These are phyloP conservation scores for Marchantia paleacea DNA, from an alignment of 225 moss, liverwort and hornwort species.

Conservation along the genomic window DNA sequence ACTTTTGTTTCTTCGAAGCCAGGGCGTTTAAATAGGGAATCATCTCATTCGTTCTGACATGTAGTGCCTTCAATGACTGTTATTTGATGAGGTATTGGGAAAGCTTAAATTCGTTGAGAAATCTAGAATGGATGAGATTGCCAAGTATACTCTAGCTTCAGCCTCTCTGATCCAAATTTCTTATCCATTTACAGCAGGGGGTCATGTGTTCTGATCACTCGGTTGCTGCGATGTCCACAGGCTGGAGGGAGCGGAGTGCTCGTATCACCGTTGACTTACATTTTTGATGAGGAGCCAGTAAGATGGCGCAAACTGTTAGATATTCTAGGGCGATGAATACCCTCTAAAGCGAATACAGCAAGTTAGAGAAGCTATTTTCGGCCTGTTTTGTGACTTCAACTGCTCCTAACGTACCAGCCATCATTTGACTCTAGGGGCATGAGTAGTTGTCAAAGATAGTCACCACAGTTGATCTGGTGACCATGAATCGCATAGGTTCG, in stretches of 20 bases:
- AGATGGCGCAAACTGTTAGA: slow-evolving; percentile 74
- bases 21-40: too few relatives aligned
- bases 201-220: too few relatives aligned
- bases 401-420: slow-evolving; percentile 31
- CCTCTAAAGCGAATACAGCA: neutral
- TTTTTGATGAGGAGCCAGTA: slow-evolving; percentile 96
- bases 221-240: slow-evolving; percentile 28
- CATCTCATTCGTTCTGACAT: too few relatives aligned
- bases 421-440: slow-evolving; percentile 27
- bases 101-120: too few relatives aligned
- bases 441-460: slow-evolving; percentile 13
- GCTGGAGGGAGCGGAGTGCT: slow-evolving; percentile 93
- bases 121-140: too few relatives aligned
- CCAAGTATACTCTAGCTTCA: too few relatives aligned
- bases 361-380: slow-evolving; percentile 5
- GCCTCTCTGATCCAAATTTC: too few relatives aligned
- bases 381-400: slow-evolving; percentile 20
- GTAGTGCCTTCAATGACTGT: too few relatives aligned
- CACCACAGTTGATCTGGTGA: neutral
- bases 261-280: slow-evolving; percentile 91
- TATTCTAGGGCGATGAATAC: slow-evolving; percentile 13
- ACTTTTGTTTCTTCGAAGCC: too few relatives aligned
- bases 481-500: neutral
- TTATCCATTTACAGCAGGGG: too few relatives aligned
- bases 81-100: too few relatives aligned